These are phyloP conservation scores for Dendrocalamus sinicus DNA, from an alignment of 176 grass and related monocot genomes.

Conservation along the genomic window DNA sequence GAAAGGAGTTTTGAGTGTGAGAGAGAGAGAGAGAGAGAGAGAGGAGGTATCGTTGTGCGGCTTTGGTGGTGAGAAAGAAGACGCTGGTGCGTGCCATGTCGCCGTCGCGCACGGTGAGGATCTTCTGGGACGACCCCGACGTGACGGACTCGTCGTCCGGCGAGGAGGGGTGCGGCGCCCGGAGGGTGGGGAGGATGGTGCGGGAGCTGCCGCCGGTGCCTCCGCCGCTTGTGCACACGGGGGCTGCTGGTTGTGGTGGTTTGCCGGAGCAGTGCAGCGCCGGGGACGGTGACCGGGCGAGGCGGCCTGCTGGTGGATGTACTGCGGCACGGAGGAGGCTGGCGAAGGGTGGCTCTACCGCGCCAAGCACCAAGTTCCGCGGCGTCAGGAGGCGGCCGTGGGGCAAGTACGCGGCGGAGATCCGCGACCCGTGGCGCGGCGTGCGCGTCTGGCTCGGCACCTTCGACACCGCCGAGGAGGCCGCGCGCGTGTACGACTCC, in stretches of 20 bases:
- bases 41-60: not conserved
- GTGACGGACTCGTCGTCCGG: conserved; percentile 81
- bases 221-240: not conserved
- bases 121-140: conserved; percentile 91
- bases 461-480: conserved; percentile 94
- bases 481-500: conserved; percentile 77
- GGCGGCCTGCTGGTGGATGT: conserved; percentile 6
- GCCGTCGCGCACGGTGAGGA: conserved; percentile 67
- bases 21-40: not conserved
- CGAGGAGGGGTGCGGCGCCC: conserved; percentile 36
- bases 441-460: conserved; percentile 93
- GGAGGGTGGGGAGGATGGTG: conserved; percentile 61
- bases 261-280: conserved; percentile 43
- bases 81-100: conserved; percentile 51
- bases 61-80: not conserved
- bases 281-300: conserved; percentile 31
- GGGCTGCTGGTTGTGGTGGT: not conserved
- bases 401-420: conserved; percentile 91
- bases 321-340: conserved; percentile 23
- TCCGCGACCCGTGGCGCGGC: conserved; percentile 83
- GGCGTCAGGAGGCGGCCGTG: conserved; percentile 83
- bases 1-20: not conserved
- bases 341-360: not conserved
- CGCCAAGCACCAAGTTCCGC: conserved; percentile 65
- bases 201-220: conserved; percentile 40